Evolutionary conservation across 1,284 basidiomycete species (phyloP).

Genomic region (Sphaerobolus stellatus): DNA sequence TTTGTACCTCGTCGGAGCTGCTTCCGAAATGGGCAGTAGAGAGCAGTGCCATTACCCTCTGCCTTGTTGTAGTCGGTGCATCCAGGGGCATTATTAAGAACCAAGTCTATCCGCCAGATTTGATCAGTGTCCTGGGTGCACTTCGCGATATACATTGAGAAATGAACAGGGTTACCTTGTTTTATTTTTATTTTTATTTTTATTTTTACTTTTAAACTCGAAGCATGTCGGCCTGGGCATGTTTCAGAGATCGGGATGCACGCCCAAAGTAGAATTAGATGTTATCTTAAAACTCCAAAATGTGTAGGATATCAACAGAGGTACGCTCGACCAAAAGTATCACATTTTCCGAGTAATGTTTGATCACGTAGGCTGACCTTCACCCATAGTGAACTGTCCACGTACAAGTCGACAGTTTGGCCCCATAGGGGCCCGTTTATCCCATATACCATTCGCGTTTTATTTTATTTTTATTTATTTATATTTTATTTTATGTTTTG

Average conservation of each 20-base stretch:
- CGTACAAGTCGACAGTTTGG: constrained; percentile 93
- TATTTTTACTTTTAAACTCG: constrained; percentile 97
- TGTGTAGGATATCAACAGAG: constrained; percentile 88
- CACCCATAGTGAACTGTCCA: constrained; percentile 88
- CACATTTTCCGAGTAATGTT: constrained; percentile 85
- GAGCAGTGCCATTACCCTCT: constrained; percentile 74
- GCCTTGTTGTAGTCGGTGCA: constrained; percentile 45
- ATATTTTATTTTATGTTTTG: no score
- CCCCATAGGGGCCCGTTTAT: constrained; percentile 90
- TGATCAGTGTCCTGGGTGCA: constrained; percentile 76
- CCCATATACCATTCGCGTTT: constrained; percentile 96
- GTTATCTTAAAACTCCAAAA: constrained; percentile 94
- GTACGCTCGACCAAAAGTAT: constrained; percentile 89
- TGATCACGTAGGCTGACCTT: constrained; percentile 95
- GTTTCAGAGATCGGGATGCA: constrained; percentile 91
- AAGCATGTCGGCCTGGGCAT: constrained; percentile 95
- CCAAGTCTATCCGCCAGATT: constrained; percentile 42
- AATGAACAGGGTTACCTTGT: constrained; percentile 90
- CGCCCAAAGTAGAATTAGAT: constrained; percentile 97
- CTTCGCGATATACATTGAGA: constrained; percentile 83
- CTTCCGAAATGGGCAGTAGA: constrained; percentile 73
- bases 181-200: no score
- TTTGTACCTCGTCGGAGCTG: constrained; percentile 66
- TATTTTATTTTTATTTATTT: no score
- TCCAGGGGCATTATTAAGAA: constrained; percentile 9